Evolutionary conservation across 2,329 filamentous ascomycete genomes (phyloP).

Genomic region (Ramularia endophylla): DNA sequence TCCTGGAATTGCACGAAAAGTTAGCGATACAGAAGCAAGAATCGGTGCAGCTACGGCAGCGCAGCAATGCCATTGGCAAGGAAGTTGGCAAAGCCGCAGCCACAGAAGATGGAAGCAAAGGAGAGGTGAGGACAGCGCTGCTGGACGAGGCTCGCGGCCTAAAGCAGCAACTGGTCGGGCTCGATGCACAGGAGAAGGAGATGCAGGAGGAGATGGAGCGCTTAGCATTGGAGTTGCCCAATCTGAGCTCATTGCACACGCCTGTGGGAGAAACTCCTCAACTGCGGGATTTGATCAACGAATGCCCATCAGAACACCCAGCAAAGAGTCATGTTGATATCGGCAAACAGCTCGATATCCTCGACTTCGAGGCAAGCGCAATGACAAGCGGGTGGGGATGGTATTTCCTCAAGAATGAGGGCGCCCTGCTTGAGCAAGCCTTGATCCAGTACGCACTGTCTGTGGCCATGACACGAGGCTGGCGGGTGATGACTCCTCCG

Average conservation of each 20-base stretch:
- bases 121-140: slow-evolving; percentile 36
- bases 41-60: slow-evolving; percentile 57
- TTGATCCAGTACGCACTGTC: slow-evolving; percentile 79
- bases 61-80: slow-evolving; percentile 59
- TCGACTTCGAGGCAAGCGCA: slow-evolving; percentile 80
- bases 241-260: slow-evolving; percentile 71
- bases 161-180: slow-evolving; percentile 55
- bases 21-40: slow-evolving; percentile 50
- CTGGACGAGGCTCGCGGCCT: slow-evolving; percentile 59
- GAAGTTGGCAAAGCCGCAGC: slow-evolving; percentile 37
- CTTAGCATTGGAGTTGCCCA: slow-evolving; percentile 49
- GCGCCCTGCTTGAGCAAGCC: slow-evolving; percentile 88
- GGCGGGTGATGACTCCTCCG: slow-evolving; percentile 75
- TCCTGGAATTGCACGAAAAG: slow-evolving; percentile 45
- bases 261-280: slow-evolving; percentile 62
- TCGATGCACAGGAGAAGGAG: slow-evolving; percentile 57
- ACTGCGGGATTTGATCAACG: slow-evolving; percentile 73
- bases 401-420: slow-evolving; percentile 94
- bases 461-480: slow-evolving; percentile 66
- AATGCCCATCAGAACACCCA: slow-evolving; percentile 36
- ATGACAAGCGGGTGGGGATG: slow-evolving; percentile 92
- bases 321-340: slow-evolving; percentile 58
- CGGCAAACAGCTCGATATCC: slow-evolving; percentile 74
- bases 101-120: slow-evolving; percentile 30
- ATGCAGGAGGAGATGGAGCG: slow-evolving; percentile 33